phyloP scores from a whole-genome alignment of 257 asterid species.

The Solanum stenotomum region DNA sequence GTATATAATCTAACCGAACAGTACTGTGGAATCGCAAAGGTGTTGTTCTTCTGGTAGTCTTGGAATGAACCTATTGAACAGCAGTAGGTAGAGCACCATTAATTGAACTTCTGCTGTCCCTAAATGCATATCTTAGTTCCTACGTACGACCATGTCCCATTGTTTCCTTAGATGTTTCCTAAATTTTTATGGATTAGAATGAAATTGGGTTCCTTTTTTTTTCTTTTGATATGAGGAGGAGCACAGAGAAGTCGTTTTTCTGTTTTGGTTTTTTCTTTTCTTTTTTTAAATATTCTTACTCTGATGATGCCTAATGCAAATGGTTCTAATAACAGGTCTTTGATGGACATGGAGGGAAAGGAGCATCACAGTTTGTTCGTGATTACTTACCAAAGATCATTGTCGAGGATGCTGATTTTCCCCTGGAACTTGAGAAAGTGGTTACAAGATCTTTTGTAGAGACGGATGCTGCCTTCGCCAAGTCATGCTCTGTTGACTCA shows the following conservation, averaged over 20 bases:
- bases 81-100: neutral
- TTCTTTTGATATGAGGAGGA: neutral
- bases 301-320: constrained; percentile 5
- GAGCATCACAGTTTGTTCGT: constrained; percentile 82
- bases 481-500: constrained; percentile 59
- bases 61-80: neutral
- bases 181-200: neutral
- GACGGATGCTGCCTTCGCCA: constrained; percentile 67
- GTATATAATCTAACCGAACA: neutral
- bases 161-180: neutral
- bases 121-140: neutral
- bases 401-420: constrained; percentile 79
- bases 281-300: neutral
- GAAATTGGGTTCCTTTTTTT: neutral
- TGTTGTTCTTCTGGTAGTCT: neutral
- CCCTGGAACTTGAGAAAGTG: constrained; percentile 77
- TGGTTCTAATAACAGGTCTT: constrained; percentile 56
- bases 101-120: neutral
- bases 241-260: neutral
- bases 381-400: constrained; percentile 77
- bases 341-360: constrained; percentile 93
- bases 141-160: neutral
- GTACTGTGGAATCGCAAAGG: neutral
- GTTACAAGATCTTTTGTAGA: constrained; percentile 65
- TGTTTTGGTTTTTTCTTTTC: neutral